Evolutionary conservation across 2,329 filamentous ascomycete species (phyloP), one percentile per base, ranked within the genome.

Genomic region (Diaporthe sp.): DNA sequence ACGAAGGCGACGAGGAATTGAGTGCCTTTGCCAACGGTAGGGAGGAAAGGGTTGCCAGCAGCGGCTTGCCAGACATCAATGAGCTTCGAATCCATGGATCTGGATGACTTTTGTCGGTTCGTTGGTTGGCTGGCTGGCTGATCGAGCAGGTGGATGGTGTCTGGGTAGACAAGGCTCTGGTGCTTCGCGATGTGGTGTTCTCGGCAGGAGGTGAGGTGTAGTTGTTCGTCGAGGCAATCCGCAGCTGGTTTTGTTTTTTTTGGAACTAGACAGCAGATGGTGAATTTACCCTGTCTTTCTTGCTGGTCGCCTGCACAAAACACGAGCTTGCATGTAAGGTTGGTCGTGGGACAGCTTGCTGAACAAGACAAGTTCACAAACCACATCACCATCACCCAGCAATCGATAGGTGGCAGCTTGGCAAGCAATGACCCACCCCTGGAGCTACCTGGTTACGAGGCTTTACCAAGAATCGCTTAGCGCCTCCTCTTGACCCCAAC

Each of bases 11-110:
- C 88, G 79, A 91, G 86, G 87, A 98, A 97, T 80, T 98, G 97
- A 83, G 88, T 92, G 82, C 92, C 90, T 88, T 98, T 98, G 84
- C 90, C 90, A 81, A 98, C 87, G 75, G 92, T 84, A 77, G 96
- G 95, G 80, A 92, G 86, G 87, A 97, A 98, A 78, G 95, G 95
- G 88, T 92, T 94, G 90, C 92, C 91, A 86, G 94, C 91, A 87
- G 96, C 94, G 90, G 95, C 94, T 90, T 97, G 94, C 96, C 96
- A 98, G 88, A 98, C 90, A 85, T 97, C 92, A 86, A 93, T 92
- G 85, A 98, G 88, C 89, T 94, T 95, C 82, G 92, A 91, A 91
- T 94, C 93, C 92, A 94, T 94, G 87, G 73, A n/a, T 17, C 10
- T 49, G 28, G 20, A 42, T 22, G 70, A 28, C 20, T 25, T 20